Evolutionary conservation across 345 rosid genomes (phyloP), one percentile per base, ranked within the genome.

Genomic region (Sisymbrium altissimum): DNA sequence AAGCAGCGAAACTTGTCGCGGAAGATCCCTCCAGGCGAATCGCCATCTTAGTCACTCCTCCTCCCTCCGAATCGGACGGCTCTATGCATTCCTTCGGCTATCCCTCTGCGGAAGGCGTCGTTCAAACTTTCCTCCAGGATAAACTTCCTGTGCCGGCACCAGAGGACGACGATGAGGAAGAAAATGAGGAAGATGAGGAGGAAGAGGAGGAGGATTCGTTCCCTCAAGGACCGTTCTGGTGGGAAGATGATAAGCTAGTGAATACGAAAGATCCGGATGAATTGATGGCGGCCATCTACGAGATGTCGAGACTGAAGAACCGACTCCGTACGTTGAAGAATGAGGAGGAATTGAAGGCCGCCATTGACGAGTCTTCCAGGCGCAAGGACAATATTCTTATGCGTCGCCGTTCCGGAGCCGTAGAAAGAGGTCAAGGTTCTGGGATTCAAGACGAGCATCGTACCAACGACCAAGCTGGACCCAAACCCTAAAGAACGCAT

Each of bases 31-130:
- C 39, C 3, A 3, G 17, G 9, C 15, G 38, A 14, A 67, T 74
- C 55, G 73, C 68, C 0, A 49, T 74, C 38, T 8, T 74, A 32
- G 1, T 67, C 25, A 18, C 6, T 3, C 35, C 52, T 46, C 68
- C 61, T 39, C 3, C 59, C 21, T 56, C 61, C 25, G 27, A 29
- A 17, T 29, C 61, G 6, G 52, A n/a, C 6, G 19, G 1, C 2
- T 11, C 55, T 10, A 6, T 30, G 7, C 35, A 19, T 1, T 18
- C 78, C 7, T 67, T 67, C 55, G 78, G 46, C 6, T 2, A 48
- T 50, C 73, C 68, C 2, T 75, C 73, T 11, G 55, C 7, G 5
- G 18, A 49, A 1, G n/a, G n/a, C 53, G 68, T 74, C 4, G 44
- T 66, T 11, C 7, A 40, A 6, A 23, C 10, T 8, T 74, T 66